Base-by-base conservation (phyloP, 2,329 filamentous ascomycete genomes). In the Colletotrichum gloeosporioides region DNA sequence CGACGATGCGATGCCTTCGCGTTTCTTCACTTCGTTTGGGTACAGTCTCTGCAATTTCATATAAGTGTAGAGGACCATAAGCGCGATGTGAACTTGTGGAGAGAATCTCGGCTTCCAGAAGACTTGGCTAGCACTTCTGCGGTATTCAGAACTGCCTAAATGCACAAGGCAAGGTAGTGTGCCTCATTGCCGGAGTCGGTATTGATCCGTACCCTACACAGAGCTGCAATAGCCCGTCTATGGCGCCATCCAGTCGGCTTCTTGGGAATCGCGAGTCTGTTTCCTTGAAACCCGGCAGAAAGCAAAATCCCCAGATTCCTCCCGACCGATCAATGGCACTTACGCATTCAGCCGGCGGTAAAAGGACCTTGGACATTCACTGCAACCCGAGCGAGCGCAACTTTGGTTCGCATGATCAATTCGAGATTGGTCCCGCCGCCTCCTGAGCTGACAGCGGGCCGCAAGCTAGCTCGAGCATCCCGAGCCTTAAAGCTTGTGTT, bases 401-500 rank as follows among this genome's bases (percentile, higher is more conserved):
- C 18, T 55, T 18, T 67, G 18, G 57, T 31, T 29, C 10, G 53
- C 53, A 36, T 22, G n/a, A 34, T 44, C 27, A 39, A 64, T 27
- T 62, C 27, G 62, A 64, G n/a, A 34, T 27, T 27, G 27, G n/a
- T 64, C 34, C 55, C 27, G 18, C 34, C 27, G 9, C 22, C 68
- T 61, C 57, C 63, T 64, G 63, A 73, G 25, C 22, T 31, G 32
- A 16, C 44, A 4, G 31, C 53, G 69, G 53, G 27, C 73, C 62
- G 69, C 69, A 34, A 18, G 70, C 63, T 39, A 68, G 63, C 70
- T n/a, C 63, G 25, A 25, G 31, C 27, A 76, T 27, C 64, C 74
- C 44, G 64, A 73, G 53, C 34, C 44, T 76, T 76, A 53, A 39
- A 73, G 31, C 39, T 73, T 29, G 27, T 61, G 12, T 53, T 65